phyloP scores from a whole-genome alignment of 192 early-diverging fungal species.

The Phlyctochytrium arcticum region DNA sequence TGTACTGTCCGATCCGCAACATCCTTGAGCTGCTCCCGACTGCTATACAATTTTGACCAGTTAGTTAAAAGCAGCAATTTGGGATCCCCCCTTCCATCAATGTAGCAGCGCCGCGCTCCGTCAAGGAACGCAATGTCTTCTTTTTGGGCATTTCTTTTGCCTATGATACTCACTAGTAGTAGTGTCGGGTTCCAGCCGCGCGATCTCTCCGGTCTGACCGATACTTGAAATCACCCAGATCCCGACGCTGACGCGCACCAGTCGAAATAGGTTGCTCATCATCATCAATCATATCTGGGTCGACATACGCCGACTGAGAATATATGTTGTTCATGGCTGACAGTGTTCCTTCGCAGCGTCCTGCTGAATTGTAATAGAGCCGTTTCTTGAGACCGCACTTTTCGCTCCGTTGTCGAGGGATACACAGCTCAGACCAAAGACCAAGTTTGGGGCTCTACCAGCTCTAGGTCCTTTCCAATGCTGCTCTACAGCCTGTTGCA shows the following conservation, averaged over 20 bases:
- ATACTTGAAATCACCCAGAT: slow-evolving; percentile 31
- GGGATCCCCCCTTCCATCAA: no score
- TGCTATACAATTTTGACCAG: slow-evolving; percentile 1
- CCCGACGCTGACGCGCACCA: neutral
- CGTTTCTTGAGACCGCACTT: no score
- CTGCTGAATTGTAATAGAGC: no score
- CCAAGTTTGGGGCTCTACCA: no score
- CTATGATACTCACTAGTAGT: slow-evolving; percentile 18
- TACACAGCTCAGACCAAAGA: no score
- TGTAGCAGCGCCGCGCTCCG: no score
- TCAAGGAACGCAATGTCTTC: neutral
- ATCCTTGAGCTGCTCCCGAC: slow-evolving; percentile 8
- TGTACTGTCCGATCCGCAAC: slow-evolving; percentile 20
- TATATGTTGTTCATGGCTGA: slow-evolving; percentile 11
- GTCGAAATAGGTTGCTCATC: slow-evolving; percentile 1
- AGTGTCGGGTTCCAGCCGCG: slow-evolving; percentile 9
- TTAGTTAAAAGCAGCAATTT: slow-evolving; percentile 7
- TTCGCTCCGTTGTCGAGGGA: no score
- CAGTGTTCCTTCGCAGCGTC: no score
- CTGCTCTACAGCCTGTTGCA: no score
- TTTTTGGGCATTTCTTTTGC: neutral
- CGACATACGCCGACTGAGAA: slow-evolving; percentile 12
- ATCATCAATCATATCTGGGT: neutral
- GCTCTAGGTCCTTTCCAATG: no score
- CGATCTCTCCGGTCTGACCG: neutral